Conservation (phyloP, 2,329 filamentous ascomycete species). For the Fusarium musae region DNA sequence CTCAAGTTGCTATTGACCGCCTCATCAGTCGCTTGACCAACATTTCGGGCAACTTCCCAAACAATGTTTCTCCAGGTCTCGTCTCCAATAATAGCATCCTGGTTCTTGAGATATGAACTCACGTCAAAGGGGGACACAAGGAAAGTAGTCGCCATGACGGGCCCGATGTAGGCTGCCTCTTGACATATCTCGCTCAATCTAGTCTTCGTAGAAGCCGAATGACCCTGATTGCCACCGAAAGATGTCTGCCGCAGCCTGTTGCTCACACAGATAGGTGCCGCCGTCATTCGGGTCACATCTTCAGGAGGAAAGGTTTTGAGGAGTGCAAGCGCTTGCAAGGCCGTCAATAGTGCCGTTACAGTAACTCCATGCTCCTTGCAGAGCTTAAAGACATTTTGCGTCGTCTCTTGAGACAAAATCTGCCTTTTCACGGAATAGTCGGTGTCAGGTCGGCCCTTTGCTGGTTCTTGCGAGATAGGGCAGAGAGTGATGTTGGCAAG, state of each 20-base stretch:
- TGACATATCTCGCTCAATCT: neutral
- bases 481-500: neutral
- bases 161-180: neutral
- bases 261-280: constrained; percentile 5
- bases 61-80: neutral
- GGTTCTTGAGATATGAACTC: neutral
- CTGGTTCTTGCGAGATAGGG: neutral
- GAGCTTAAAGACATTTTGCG: neutral
- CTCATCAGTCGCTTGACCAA: neutral
- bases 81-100: accelerated
- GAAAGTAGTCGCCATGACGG: constrained; percentile 4
- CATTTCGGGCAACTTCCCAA: neutral
- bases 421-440: neutral
- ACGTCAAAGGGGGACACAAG: constrained; percentile 2
- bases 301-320: neutral
- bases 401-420: neutral
- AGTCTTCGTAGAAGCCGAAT: neutral
- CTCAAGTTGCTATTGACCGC: neutral
- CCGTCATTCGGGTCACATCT: neutral
- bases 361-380: neutral
- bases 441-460: neutral
- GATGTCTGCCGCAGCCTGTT: neutral
- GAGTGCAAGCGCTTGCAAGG: neutral
- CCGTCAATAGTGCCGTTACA: neutral
- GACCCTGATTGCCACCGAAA: neutral